A percentile compares a stretch with the other conserved stretches of the same genome.
These are phyloP conservation scores for Pleomassaria siparia DNA, from an alignment of 2,329 filamentous ascomycete species.

Conservation along the genomic window DNA sequence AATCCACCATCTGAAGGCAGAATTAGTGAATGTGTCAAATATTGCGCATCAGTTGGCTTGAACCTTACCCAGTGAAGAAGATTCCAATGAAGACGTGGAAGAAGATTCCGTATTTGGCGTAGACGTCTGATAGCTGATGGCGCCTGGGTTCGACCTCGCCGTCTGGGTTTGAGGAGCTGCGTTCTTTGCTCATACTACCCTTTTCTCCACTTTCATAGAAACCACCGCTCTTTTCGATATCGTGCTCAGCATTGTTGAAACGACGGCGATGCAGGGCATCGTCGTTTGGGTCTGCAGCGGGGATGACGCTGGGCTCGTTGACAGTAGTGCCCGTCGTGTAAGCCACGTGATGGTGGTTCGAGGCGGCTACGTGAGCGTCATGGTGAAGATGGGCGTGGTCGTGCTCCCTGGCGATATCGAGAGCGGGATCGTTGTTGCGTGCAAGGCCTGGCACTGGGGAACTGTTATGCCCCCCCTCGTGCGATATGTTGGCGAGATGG, in stretches of 20 bases:
- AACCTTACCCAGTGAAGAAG: slow-evolving; percentile 57
- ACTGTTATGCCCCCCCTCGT: slow-evolving; percentile 35
- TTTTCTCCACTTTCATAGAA: slow-evolving; percentile 47
- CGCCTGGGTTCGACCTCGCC: slow-evolving; percentile 33
- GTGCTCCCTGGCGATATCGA: slow-evolving; percentile 42
- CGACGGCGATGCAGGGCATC: slow-evolving; percentile 42
- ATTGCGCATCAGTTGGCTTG: slow-evolving; percentile 6
- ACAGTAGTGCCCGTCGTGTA: slow-evolving; percentile 42
- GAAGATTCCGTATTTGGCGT: slow-evolving; percentile 49
- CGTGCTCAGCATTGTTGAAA: slow-evolving; percentile 22
- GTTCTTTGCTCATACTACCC: slow-evolving; percentile 41
- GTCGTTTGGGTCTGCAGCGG: slow-evolving; percentile 41
- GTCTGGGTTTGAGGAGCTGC: slow-evolving; percentile 19
- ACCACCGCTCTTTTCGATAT: slow-evolving; percentile 38
- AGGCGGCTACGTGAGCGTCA: slow-evolving; percentile 31
- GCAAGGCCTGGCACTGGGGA: slow-evolving; percentile 37
- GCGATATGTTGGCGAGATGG: slow-evolving; percentile 23
- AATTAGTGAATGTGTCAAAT: slow-evolving; percentile 21
- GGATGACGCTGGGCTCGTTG: slow-evolving; percentile 34
- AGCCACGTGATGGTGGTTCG: slow-evolving; percentile 25
- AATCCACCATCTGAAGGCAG: slow-evolving; percentile 71
- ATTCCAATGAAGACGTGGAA: slow-evolving; percentile 47
- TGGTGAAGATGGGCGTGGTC: slow-evolving; percentile 44
- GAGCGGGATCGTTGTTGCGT: slow-evolving; percentile 40
- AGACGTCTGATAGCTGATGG: slow-evolving; percentile 43